Conservation (phyloP, 805 yeast species). For the Starmerella cellae region DNA sequence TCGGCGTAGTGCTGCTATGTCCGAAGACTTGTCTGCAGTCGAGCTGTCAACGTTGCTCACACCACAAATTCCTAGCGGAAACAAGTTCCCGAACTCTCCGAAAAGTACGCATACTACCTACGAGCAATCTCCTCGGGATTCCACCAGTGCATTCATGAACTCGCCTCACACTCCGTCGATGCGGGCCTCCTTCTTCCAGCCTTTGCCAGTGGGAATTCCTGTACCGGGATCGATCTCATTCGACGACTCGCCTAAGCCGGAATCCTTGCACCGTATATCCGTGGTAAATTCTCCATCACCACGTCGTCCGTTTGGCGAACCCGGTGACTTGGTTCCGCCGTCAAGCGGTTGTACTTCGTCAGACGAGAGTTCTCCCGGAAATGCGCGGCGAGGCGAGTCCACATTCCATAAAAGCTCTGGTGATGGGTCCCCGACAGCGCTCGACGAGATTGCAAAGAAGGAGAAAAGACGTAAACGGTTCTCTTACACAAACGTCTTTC, state of each 20-base stretch:
- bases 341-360: background rate
- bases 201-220: background rate
- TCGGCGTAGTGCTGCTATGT: constrained; percentile 24
- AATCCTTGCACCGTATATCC: constrained; percentile 3
- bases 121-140: background rate
- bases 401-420: no score
- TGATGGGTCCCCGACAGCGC: no score
- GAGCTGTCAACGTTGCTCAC: constrained; percentile 12
- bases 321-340: constrained; percentile 8
- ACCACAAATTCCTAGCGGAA: constrained; percentile 5
- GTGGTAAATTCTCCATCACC: constrained; percentile 6
- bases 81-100: background rate
- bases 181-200: background rate
- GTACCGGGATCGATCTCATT: background rate
- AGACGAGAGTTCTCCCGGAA: no score
- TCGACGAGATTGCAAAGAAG: background rate
- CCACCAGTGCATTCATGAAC: background rate
- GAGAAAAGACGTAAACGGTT: constrained; percentile 15
- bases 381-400: no score
- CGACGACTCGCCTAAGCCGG: background rate
- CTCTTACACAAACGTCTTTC: constrained; percentile 17
- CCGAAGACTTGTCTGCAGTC: constrained; percentile 20
- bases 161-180: background rate
- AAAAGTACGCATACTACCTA: background rate
- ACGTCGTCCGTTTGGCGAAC: constrained; percentile 11